Evolutionary conservation across 768 basidiomycete genomes (phyloP).

Genomic region (Termitomyces sp.): DNA sequence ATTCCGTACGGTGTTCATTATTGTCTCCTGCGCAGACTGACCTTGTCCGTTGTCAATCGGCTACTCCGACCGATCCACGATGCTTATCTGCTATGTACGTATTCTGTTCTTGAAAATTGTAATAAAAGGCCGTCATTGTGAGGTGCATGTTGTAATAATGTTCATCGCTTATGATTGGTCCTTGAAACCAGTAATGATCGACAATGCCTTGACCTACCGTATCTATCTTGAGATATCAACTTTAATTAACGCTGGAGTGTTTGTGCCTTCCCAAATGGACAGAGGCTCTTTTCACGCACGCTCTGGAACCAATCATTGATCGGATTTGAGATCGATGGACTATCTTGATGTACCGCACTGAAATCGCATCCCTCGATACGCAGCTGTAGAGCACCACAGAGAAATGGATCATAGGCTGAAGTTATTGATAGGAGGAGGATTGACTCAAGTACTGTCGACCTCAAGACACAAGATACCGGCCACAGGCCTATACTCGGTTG

Average conservation of each 20-base stretch:
- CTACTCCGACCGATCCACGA: background rate
- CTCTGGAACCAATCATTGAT: background rate
- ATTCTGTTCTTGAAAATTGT: background rate
- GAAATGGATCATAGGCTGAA: background rate
- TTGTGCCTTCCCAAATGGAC: background rate
- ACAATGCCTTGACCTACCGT: background rate
- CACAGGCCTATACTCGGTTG: background rate
- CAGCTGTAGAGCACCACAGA: background rate
- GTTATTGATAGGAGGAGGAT: too few relatives aligned
- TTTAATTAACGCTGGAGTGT: background rate
- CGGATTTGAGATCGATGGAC: background rate
- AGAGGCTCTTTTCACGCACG: too few relatives aligned
- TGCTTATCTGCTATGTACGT: too few relatives aligned
- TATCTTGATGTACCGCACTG: too few relatives aligned
- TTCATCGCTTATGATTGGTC: background rate
- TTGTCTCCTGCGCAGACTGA: background rate
- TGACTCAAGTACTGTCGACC: background rate
- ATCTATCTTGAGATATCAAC: too few relatives aligned
- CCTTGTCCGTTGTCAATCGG: background rate
- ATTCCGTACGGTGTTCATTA: background rate
- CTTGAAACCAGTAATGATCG: background rate
- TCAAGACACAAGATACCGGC: background rate
- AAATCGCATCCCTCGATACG: background rate
- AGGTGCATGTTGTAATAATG: too few relatives aligned
- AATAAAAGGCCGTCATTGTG: background rate